Evolutionary conservation across 208 protist species (phyloP).

Genomic region (Trypanosoma platydactyli): DNA sequence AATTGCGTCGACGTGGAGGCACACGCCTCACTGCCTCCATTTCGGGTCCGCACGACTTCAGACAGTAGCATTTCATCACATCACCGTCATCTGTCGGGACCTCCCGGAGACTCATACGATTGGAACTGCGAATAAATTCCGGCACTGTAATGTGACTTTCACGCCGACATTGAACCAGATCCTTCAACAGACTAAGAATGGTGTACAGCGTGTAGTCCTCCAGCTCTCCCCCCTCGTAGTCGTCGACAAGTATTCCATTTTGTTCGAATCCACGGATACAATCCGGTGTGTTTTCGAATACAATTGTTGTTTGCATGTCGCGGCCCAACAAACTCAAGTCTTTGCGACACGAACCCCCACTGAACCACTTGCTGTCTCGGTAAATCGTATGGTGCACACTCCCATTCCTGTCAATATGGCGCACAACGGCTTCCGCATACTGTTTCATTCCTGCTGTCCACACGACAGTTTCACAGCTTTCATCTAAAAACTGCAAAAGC

Average conservation of each 20-base stretch:
- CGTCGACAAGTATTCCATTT: conserved; percentile 84
- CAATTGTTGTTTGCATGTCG: conserved; percentile 68
- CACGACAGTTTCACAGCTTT: conserved; percentile 84
- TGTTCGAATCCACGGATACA: conserved; percentile 85
- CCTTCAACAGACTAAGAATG: conserved; percentile 61
- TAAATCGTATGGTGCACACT: conserved; percentile 77
- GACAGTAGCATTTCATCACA: conserved; percentile 72
- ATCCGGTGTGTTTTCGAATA: conserved; percentile 92
- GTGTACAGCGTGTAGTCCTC: conserved; percentile 77
- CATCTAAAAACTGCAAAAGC: conserved; percentile 76
- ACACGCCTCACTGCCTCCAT: not conserved
- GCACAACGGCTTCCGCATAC: conserved; percentile 87
- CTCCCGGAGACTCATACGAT: conserved; percentile 34
- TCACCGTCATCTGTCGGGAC: conserved; percentile 73
- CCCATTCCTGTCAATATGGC: conserved; percentile 69
- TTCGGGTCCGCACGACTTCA: conserved; percentile 22
- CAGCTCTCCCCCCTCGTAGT: conserved; percentile 91
- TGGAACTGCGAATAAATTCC: conserved; percentile 67
- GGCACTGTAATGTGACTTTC: conserved; percentile 58
- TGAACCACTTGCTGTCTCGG: conserved; percentile 78
- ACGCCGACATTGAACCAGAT: conserved; percentile 56
- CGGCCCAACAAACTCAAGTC: conserved; percentile 83
- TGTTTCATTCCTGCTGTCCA: conserved; percentile 83
- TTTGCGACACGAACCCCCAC: conserved; percentile 61
- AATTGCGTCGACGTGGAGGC: not conserved